Percentiles rank a stretch among this genome's conserved stretches.
Conservation (phyloP, 2,329 filamentous ascomycete genomes). For the Aspergillus pseudotamarii region DNA sequence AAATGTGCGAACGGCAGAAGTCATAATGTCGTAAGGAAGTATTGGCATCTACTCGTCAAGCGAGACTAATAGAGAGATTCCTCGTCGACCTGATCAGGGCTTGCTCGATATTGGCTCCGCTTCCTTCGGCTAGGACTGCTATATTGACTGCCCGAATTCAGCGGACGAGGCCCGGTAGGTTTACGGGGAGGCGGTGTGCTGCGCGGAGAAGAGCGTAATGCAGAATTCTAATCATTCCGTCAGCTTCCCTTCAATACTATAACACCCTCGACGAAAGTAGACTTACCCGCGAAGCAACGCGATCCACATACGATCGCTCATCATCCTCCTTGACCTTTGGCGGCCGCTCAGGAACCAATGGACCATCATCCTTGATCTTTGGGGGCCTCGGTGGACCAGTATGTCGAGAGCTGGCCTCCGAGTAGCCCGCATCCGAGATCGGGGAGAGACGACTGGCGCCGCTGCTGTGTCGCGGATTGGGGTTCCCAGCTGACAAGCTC, state of each 20-base stretch:
- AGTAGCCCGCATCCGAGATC: constrained; percentile 51
- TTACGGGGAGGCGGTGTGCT: constrained; percentile 43
- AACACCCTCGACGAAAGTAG: constrained; percentile 5
- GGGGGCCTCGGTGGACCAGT: constrained; percentile 53
- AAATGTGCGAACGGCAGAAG: constrained; percentile 5
- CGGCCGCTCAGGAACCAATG: constrained; percentile 58
- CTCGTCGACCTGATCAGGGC: constrained; percentile 45
- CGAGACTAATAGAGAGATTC: constrained; percentile 36
- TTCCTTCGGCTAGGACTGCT: constrained; percentile 41
- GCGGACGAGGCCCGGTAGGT: constrained; percentile 52
- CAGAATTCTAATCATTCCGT: constrained; percentile 28
- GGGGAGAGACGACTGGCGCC: constrained; percentile 47
- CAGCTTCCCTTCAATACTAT: background rate
- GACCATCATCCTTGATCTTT: constrained; percentile 60
- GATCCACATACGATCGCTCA: constrained; percentile 43
- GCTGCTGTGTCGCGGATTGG: constrained; percentile 40
- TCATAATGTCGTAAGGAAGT: constrained; percentile 23
- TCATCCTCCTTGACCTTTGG: constrained; percentile 42
- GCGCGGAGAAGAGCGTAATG: constrained; percentile 37
- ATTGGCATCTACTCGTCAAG: constrained; percentile 9
- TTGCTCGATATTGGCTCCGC: constrained; percentile 42
- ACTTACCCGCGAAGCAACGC: constrained; percentile 43
- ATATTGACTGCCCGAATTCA: constrained; percentile 41
- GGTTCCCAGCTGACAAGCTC: constrained; percentile 39
- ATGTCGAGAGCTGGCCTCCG: constrained; percentile 43